These are phyloP conservation scores for Pichia norvegensis DNA, from an alignment of 1,139 yeast species.

Conservation along the genomic window DNA sequence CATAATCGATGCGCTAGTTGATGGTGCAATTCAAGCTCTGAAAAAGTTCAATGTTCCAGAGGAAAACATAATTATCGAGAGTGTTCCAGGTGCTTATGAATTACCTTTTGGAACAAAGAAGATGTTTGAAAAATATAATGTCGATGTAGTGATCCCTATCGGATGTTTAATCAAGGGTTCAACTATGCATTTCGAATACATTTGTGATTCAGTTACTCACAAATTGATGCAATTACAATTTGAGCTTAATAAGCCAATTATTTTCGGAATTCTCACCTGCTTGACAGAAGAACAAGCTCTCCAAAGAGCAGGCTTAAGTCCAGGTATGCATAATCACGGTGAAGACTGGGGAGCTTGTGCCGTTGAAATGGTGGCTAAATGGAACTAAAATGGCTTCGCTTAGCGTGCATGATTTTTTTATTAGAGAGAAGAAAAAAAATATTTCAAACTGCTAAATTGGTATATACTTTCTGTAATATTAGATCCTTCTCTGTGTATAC, in stretches of 20 bases:
- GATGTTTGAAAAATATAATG: slow-evolving; percentile 42
- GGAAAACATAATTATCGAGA: slow-evolving; percentile 68
- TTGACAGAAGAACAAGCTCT: slow-evolving; percentile 90
- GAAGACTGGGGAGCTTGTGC: slow-evolving; percentile 99
- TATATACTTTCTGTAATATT: no score
- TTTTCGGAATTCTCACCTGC: slow-evolving; percentile 90
- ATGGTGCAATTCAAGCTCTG: slow-evolving; percentile 64
- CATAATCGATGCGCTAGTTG: slow-evolving; percentile 71
- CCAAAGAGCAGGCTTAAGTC: slow-evolving; percentile 82
- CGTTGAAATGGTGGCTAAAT: slow-evolving; percentile 83
- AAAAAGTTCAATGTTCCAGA: slow-evolving; percentile 59
- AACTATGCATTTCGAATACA: slow-evolving; percentile 97
- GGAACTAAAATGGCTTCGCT: slow-evolving; percentile 1
- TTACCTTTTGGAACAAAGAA: slow-evolving; percentile 72
- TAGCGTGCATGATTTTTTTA: neutral
- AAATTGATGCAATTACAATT: slow-evolving; percentile 81
- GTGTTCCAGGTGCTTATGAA: slow-evolving; percentile 94
- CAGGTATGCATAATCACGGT: slow-evolving; percentile 89
- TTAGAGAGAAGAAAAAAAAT: neutral
- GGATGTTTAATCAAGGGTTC: slow-evolving; percentile 94
- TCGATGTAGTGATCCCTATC: slow-evolving; percentile 87
- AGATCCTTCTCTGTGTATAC: neutral
- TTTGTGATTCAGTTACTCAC: slow-evolving; percentile 82
- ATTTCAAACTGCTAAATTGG: no score
- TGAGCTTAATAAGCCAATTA: slow-evolving; percentile 65